Conservation (phyloP, 352 stramenopile species). For the Pythium chondricola region DNA sequence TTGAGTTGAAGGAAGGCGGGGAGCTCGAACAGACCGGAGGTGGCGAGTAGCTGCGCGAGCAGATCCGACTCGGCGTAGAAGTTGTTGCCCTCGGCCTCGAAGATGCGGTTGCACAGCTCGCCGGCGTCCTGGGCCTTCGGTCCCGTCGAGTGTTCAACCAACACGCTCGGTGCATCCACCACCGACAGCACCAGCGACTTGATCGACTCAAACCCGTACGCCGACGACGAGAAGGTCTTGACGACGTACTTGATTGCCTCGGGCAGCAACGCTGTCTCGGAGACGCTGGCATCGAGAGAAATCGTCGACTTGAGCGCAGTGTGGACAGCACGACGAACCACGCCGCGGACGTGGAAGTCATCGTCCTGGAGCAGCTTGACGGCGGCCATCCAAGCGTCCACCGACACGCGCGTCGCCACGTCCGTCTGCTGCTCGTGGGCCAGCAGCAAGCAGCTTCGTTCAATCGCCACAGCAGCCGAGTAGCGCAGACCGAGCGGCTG, state of each 20-base stretch:
- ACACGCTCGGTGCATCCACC: conserved; percentile 31
- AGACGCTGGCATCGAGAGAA: conserved; percentile 9
- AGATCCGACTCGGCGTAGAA: conserved; percentile 66
- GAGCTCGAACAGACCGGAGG: background rate
- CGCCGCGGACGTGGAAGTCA: conserved; percentile 28
- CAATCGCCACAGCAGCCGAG: conserved; percentile 45
- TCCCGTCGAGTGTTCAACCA: conserved; percentile 38
- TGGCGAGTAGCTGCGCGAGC: conserved; percentile 41
- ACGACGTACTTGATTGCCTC: conserved; percentile 43
- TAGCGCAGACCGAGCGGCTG: conserved; percentile 56
- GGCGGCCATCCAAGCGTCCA: conserved; percentile 52
- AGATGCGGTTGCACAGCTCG: conserved; percentile 63
- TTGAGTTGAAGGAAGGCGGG: too few species aligned
- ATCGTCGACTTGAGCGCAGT: conserved; percentile 19
- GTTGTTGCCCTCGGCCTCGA: conserved; percentile 75
- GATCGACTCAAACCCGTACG: conserved; percentile 23
- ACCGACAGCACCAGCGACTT: conserved; percentile 27
- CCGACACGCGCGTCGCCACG: conserved; percentile 19
- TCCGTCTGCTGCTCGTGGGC: conserved; percentile 5
- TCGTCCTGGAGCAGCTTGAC: conserved; percentile 71
- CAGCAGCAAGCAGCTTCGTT: conserved; percentile 38
- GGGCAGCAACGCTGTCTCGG: conserved; percentile 55
- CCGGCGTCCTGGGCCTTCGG: conserved; percentile 41
- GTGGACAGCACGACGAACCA: conserved; percentile 29
- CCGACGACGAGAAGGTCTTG: conserved; percentile 22